Evolutionary conservation across 768 basidiomycete species (phyloP), one percentile per base, ranked within the genome.

Genomic region (Phylloporus scabripes): DNA sequence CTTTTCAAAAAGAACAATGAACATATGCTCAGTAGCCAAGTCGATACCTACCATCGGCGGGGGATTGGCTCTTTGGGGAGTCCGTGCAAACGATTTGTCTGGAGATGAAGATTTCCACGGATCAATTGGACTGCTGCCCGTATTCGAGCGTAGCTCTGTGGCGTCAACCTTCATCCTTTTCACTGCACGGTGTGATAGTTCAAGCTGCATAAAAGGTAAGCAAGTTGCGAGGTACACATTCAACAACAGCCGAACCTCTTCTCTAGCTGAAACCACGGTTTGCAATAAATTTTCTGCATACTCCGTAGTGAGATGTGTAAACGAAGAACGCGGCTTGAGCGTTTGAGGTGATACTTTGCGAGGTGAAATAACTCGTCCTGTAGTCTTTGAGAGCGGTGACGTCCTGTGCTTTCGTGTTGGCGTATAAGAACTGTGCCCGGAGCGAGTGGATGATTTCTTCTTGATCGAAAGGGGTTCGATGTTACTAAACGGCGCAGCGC

Each of bases 381-480:
- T 61, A 33, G 66, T 63, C 50, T 75, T 75, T 37, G 72, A 75
- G 36, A 82, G 64, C 2, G 83, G 82, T 40, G 78, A 83, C 57
- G 66, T 73, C 31, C 78, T 80, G 46, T 60, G 59, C 65, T 59
- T 71, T 50, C 60, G 61, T 11, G 54, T 60, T 50, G 66, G 71
- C 33, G 72, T 73, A 33, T 71, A 58, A 23, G 67, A 50, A 41
- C 65, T 68, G 6, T 73, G 68, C 20, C 70, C 64, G 40, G 67
- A 70, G 31, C 81, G 78, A 23, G 81, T 72, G 7, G 87, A 87
- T 5, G 77, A 72, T 65, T 88, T 90, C 73, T 92, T 91, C 74
- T 84, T 89, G 65, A 92, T 92, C 2, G 83, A 86, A 51, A 92
- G 70, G 7, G 89, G 89, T 59, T 88, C 87, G 18, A 91, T 75